These are phyloP conservation scores for Phytopythium mirpurense DNA, from an alignment of 352 stramenopile genomes.

Conservation along the genomic window DNA sequence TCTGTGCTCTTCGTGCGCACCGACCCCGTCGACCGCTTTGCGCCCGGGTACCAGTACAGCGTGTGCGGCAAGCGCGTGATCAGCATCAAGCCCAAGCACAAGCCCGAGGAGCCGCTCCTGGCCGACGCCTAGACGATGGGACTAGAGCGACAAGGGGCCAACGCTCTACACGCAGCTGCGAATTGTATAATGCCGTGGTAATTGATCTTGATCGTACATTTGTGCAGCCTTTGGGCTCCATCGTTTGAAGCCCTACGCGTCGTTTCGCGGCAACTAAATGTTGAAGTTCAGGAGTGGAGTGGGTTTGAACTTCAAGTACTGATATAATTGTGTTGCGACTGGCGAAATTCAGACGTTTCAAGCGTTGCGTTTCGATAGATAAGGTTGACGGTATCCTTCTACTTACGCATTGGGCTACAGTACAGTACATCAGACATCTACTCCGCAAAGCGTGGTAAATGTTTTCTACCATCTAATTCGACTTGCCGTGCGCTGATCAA, in stretches of 20 bases:
- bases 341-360: too few species aligned
- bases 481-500: too few species aligned
- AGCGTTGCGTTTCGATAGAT: too few species aligned
- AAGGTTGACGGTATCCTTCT: too few species aligned
- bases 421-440: too few species aligned
- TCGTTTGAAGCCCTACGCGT: too few species aligned
- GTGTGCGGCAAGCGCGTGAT: slow-evolving; percentile 51
- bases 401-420: too few species aligned
- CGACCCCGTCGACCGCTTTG: slow-evolving; percentile 56
- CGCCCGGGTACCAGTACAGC: slow-evolving; percentile 59
- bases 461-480: too few species aligned
- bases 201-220: not conserved
- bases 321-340: not conserved
- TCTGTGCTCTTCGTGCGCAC: slow-evolving; percentile 62
- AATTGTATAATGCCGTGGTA: not conserved
- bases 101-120: slow-evolving; percentile 24
- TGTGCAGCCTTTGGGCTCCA: too few species aligned
- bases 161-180: not conserved
- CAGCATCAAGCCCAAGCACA: slow-evolving; percentile 42
- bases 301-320: too few species aligned
- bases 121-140: not conserved
- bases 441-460: too few species aligned
- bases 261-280: too few species aligned
- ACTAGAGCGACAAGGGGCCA: not conserved
- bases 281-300: not conserved